Conservation (phyloP, 805 yeast species). For the Pichia cabralensis region DNA sequence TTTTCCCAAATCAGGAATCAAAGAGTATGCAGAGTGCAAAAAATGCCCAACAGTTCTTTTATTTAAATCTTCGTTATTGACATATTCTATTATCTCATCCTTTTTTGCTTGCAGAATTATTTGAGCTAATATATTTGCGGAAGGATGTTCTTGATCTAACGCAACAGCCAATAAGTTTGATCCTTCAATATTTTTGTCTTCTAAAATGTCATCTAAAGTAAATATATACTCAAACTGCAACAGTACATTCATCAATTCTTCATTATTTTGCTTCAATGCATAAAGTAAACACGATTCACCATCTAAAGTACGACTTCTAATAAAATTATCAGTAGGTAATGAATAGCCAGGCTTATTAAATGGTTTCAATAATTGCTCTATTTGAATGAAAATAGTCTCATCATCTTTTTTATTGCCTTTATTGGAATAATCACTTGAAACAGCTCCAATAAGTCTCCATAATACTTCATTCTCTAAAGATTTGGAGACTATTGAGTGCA, state of each 20-base stretch:
- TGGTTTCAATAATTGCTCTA: constrained; percentile 11
- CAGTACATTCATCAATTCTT: constrained; percentile 35
- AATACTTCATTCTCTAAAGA: constrained; percentile 42
- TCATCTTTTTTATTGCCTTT: constrained; percentile 14
- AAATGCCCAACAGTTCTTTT: constrained; percentile 68
- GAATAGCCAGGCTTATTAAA: constrained; percentile 5
- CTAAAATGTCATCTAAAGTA: constrained; percentile 56
- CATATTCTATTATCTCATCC: constrained; percentile 38
- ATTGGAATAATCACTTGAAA: constrained; percentile 17
- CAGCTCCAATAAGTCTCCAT: constrained; percentile 39
- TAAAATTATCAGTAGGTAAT: constrained; percentile 14
- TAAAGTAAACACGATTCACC: constrained; percentile 70
- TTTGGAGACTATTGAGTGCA: constrained; percentile 20
- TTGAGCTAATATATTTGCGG: constrained; percentile 32
- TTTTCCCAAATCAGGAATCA: constrained; percentile 45
- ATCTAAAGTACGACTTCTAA: constrained; percentile 32
- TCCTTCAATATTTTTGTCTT: constrained; percentile 47
- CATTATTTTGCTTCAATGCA: constrained; percentile 43
- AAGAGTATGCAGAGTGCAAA: constrained; percentile 43
- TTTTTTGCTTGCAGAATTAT: constrained; percentile 31
- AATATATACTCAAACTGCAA: constrained; percentile 38
- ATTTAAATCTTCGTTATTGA: constrained; percentile 40
- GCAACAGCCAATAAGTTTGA: constrained; percentile 54
- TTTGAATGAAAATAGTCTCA: constrained; percentile 10
- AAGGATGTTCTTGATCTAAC: constrained; percentile 36